A percentile compares a stretch with the other conserved stretches of the same genome.
Evolutionary conservation across 2,329 filamentous ascomycete genomes (phyloP).

Genomic region (Sphaerostilbella broomeana): DNA sequence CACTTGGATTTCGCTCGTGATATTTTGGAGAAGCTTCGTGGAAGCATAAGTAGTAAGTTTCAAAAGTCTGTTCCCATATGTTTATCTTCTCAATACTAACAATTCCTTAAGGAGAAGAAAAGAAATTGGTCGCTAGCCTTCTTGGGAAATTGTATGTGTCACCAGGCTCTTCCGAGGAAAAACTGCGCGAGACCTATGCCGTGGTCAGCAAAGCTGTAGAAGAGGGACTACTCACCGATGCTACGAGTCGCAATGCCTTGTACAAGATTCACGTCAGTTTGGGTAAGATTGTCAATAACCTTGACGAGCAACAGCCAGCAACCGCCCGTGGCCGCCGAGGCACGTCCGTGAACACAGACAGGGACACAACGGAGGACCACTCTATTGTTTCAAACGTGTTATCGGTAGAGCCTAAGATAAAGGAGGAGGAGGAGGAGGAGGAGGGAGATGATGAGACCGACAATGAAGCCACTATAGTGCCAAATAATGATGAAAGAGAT

Average conservation of each 20-base stretch:
- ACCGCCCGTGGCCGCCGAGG: constrained; percentile 39
- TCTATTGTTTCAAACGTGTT: constrained; percentile 24
- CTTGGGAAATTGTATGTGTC: constrained; percentile 78
- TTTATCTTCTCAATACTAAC: constrained; percentile 22
- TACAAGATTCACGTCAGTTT: constrained; percentile 63
- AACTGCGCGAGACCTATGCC: constrained; percentile 51
- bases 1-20: constrained; percentile 74
- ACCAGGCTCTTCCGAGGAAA: constrained; percentile 54
- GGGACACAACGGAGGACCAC: constrained; percentile 30
- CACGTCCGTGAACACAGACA: constrained; percentile 32
- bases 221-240: constrained; percentile 51
- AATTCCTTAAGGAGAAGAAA: constrained; percentile 63
- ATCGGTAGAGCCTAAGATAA: not conserved
- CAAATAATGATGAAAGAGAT: constrained; percentile 20
- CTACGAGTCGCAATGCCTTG: constrained; percentile 55
- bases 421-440: constrained; percentile 24
- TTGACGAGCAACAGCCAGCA: constrained; percentile 39
- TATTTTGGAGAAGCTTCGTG: constrained; percentile 67
- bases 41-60: constrained; percentile 59
- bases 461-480: constrained; percentile 8
- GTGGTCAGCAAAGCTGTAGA: constrained; percentile 58
- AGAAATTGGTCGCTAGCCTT: constrained; percentile 70
- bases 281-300: constrained; percentile 59
- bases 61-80: not conserved
- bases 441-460: not conserved